These are phyloP conservation scores for Globisporangium paroecandrum DNA, from an alignment of 352 stramenopile genomes.

Conservation along the genomic window DNA sequence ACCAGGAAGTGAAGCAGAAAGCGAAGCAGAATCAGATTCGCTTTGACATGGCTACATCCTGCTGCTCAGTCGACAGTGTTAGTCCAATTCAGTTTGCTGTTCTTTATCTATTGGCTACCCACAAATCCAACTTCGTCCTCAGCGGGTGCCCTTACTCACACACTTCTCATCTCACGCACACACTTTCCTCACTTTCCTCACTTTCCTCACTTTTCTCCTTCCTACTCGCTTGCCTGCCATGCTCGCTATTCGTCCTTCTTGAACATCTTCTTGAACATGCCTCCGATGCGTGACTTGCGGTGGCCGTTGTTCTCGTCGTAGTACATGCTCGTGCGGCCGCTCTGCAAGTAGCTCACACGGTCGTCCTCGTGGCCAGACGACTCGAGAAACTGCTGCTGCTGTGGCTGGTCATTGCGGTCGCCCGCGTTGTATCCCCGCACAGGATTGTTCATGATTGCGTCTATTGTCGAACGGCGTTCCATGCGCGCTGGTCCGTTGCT, in stretches of 20 bases:
- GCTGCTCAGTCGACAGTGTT: too few relatives aligned
- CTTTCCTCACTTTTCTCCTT: not conserved
- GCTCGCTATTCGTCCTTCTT: conserved; percentile 61
- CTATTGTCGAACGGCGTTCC: conserved; percentile 41
- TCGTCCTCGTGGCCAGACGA: conserved; percentile 18
- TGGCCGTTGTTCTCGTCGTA: conserved; percentile 54
- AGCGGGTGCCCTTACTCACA: too few relatives aligned
- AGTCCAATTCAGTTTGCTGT: not conserved
- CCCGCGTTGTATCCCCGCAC: conserved; percentile 18
- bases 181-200: not conserved
- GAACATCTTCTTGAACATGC: conserved; percentile 91
- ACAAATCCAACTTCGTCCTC: too few relatives aligned
- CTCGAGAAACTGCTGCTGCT: conserved; percentile 14
- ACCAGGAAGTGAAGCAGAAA: too few relatives aligned
- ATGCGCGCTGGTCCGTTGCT: conserved; percentile 17
- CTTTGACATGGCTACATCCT: too few relatives aligned
- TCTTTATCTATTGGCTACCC: not conserved
- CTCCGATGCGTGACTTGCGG: conserved; percentile 76
- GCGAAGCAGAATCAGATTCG: too few relatives aligned
- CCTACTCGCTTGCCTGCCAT: not conserved
- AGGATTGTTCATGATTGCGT: conserved; percentile 53
- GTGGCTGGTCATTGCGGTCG: not conserved
- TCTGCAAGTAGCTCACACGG: conserved; percentile 25
- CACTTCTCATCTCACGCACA: not conserved
- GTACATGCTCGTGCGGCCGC: conserved; percentile 46